Base-by-base conservation (phyloP, 345 rosid genomes). In the Gossypium sturtianum region DNA sequence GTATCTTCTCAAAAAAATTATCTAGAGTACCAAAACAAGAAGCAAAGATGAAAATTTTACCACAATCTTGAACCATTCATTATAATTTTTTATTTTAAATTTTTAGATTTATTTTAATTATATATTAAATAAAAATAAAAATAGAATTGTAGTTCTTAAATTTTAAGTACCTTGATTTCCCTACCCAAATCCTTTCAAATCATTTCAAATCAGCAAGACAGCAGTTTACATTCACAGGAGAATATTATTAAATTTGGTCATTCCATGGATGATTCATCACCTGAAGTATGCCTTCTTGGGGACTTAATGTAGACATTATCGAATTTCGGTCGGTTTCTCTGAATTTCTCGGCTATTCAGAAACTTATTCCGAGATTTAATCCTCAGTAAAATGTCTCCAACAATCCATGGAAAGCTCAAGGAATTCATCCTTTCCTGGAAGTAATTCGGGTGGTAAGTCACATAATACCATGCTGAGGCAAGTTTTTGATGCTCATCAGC, bases 381-480 rank as follows among this genome's bases (percentile, higher is more conserved):
- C 76, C 57, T 64, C 41, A 93, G 82, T 70, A 91, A 74, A 58
- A 84, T 80, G 45, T 90, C 96, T 45, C 90, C 92, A 0, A 91
- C 84, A 51, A 88, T 83, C 99, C 94, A 93, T 4, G 96, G 96
- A 49, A 95, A 93, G 81, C 99, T 90, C 80, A 95, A 67, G 87
- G 82, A 90, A 8, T 59, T 86, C 58, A 16, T 41, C 69, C 81
- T 70, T 76, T 82, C 88, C 12, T 59, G 74, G 59, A 12, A 29
- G 58, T 82, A 77, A 49, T 74, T 80, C 4, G 90, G 89, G 76
- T 83, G 92, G 76, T 91, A 93, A 0, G 94, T 88, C 12, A 90
- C 90, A 68, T 86, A 89, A 76, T 93, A 93, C 99, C 98, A 91
- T 8, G 98, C 98, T 0, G 97, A 89, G n/a, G 99, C 95, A 79